A percentile compares a stretch with the other conserved stretches of the same genome.
Conservation (phyloP, 495 filamentous ascomycete genomes). For the Penicillium fimorum region DNA sequence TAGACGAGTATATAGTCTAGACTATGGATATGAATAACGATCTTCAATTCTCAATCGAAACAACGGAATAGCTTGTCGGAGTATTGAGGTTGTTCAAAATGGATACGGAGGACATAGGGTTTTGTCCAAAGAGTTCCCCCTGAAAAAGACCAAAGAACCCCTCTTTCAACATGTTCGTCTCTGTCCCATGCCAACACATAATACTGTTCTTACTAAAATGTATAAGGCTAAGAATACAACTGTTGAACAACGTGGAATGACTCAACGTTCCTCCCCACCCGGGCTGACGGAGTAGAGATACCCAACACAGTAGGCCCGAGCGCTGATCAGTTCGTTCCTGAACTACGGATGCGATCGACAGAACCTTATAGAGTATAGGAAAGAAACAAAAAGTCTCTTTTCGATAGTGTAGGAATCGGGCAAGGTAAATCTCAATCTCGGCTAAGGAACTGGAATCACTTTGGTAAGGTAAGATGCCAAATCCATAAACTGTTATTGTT, state of each 20-base stretch:
- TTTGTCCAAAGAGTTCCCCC: background rate
- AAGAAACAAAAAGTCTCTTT: background rate
- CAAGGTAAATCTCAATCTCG: background rate
- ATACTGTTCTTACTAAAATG: background rate
- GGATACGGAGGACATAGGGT: background rate
- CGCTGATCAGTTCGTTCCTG: conserved; percentile 3
- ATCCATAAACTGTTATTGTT: background rate
- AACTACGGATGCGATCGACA: conserved; percentile 2
- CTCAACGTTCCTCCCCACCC: background rate
- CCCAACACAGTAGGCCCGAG: conserved; percentile 1
- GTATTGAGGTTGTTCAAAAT: background rate
- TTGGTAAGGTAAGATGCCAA: background rate
- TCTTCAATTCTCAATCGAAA: background rate
- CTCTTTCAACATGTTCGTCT: background rate
- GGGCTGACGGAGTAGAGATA: background rate
- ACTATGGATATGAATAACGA: background rate
- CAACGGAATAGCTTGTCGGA: background rate
- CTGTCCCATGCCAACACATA: background rate
- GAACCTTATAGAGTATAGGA: background rate
- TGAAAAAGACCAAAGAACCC: background rate
- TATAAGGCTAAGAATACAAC: background rate
- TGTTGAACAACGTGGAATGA: background rate
- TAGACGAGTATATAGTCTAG: background rate
- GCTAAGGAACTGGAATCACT: background rate
- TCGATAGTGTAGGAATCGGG: background rate